Conservation (phyloP, 2,329 filamentous ascomycete genomes). For the Penicillium sp. region DNA sequence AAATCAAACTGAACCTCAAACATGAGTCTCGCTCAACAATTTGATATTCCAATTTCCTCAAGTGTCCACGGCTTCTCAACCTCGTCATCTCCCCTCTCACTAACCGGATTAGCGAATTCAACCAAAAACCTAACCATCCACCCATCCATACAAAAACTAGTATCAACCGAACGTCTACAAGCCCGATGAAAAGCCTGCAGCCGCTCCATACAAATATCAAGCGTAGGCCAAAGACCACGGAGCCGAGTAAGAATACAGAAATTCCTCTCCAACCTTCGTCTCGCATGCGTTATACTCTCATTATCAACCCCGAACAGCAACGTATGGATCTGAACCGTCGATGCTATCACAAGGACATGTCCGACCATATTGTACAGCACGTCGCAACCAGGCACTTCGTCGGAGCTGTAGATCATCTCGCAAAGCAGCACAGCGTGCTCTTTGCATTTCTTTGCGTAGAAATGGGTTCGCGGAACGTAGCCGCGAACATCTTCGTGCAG, state of each 20-base stretch:
- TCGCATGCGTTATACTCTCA: slow-evolving; percentile 37
- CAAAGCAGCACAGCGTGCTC: slow-evolving; percentile 42
- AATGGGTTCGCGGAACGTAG: slow-evolving; percentile 12
- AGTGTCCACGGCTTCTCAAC: not conserved
- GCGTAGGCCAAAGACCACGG: slow-evolving; percentile 44
- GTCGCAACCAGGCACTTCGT: slow-evolving; percentile 40
- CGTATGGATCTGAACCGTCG: slow-evolving; percentile 50
- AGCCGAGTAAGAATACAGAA: slow-evolving; percentile 48
- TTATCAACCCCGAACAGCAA: slow-evolving; percentile 46
- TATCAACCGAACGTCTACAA: slow-evolving; percentile 40
- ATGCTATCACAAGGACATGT: slow-evolving; percentile 51
- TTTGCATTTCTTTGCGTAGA: slow-evolving; percentile 45
- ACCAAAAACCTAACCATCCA: slow-evolving; percentile 45
- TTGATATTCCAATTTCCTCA: slow-evolving; percentile 1
- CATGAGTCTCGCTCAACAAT: not conserved
- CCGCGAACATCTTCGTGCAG: slow-evolving; percentile 35
- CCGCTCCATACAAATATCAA: slow-evolving; percentile 41
- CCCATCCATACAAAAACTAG: slow-evolving; percentile 43
- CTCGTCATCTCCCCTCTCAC: not conserved
- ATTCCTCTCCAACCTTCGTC: slow-evolving; percentile 44
- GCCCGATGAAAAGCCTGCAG: slow-evolving; percentile 47
- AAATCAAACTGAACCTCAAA: not conserved
- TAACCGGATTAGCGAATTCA: slow-evolving; percentile 19
- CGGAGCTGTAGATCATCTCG: slow-evolving; percentile 44
- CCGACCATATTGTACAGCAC: slow-evolving; percentile 49